Evolutionary conservation across 345 rosid genomes (phyloP), one percentile per base, ranked within the genome.

Genomic region (Aurinia saxatilis): DNA sequence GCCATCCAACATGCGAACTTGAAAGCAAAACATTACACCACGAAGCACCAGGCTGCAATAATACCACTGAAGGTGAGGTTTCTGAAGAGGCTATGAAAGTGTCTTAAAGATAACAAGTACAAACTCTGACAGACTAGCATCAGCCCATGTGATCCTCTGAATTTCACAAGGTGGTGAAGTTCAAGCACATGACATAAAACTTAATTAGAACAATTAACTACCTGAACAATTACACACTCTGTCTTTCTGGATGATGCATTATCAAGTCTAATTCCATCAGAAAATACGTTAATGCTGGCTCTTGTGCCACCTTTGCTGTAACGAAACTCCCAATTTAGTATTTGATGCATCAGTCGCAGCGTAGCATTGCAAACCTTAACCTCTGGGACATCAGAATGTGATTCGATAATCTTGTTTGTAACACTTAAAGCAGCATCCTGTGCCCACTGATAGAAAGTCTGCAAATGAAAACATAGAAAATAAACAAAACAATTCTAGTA

Each of bases 391-490:
- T 40, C 82, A 54, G 77, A 69, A 77, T 74, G 77, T 57, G 91
- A 86, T 64, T 79, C 90, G 12, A 74, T 65, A 69, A 90, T 82
- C 80, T 73, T 79, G 46, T 73, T 80, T 71, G 99, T 78, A 57
- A 84, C 84, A 58, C 88, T 75, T 56, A 81, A 31, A 55, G 96
- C 95, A 78, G 95, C 92, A 80, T 85, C 95, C 29, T 76, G 82
- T 65, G 96, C 79, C 99, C 96, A 93, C 61, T 78, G 75, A 74
- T 87, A 93, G 78, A 90, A 93, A 48, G 79, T 81, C 99, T 93
- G 73, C 70, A 72, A 53, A 61, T 36, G 19, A 75, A 64, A 68
- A 52, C 48, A 45, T 58, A 55, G 44, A 34, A 31, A 65, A 46
- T 53, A 35, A 57, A 72, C 48, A 65, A 27, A 35, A 65, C 7